Evolutionary conservation across 176 grass and related monocot genomes (phyloP), one percentile per base, ranked within the genome.

Genomic region (Poa annua): DNA sequence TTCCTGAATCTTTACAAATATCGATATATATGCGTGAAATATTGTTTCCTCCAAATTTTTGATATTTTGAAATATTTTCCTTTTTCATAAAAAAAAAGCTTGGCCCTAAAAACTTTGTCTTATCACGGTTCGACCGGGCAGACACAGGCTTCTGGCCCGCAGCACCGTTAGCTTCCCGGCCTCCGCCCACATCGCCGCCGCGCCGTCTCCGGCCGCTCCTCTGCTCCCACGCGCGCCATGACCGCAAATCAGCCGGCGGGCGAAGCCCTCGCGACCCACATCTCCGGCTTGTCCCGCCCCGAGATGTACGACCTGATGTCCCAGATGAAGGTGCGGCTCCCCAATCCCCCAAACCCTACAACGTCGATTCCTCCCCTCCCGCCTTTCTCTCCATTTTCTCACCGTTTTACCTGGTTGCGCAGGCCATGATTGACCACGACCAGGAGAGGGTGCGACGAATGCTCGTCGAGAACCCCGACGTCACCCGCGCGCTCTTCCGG

Each of bases 261-360:
- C 70, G 89, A 99, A 36, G 86, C 85, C 70, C 75, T 92, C 19
- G 85, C 91, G 52, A 83, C 88, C 45, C 90, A 92, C 49, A 89
- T 98, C 82, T 86, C 89, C 71, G 47, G 62, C 80, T 80, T 99
- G 96, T 87, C 96, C 21, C 90, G 92, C 71, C 51, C 91, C 32
- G 91, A 94, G 83, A 90, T 99, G 61, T 92, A 90, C 88, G 96
- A 99, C 72, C 81, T 99, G 34, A 96, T 99, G 89, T 87, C 88
- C 81, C 86, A 99, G 81, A 86, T 96, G 80, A 99, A 99, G 91
- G 96, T 94, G 57, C 66, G 56, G 41, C 21, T 2, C 22, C 32
- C 33, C 21, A 67, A 75, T 78, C 61, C 64, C 63, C 63, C 55
- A 55, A 86, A 83, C 74, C 88, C 88, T 79, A 83, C 56, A 10